A percentile compares a stretch with the other conserved stretches of the same genome.
Conservation (phyloP, 768 basidiomycete species). For the Amanita thiersii region DNA sequence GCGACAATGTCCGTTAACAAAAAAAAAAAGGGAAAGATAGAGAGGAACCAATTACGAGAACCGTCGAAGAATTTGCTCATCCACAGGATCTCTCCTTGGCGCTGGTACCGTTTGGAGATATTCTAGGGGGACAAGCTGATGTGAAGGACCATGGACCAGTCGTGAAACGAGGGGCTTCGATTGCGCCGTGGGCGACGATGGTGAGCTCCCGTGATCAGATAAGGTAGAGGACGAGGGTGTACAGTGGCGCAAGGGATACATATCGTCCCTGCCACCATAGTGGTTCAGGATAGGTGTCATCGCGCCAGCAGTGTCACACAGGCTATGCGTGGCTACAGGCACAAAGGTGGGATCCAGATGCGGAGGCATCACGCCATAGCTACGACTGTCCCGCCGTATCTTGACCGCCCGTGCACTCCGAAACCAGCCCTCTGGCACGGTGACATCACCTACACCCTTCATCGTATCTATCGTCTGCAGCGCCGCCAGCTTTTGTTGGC, state of each 20-base stretch:
- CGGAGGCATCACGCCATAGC: constrained; percentile 24
- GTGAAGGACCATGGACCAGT: constrained; percentile 2
- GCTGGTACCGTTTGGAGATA: constrained; percentile 49
- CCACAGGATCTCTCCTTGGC: constrained; percentile 51
- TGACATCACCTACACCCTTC: constrained; percentile 53
- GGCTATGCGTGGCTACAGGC: constrained; percentile 17
- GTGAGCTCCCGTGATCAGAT: constrained; percentile 27
- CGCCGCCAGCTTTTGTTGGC: constrained; percentile 63
- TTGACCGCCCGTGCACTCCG: constrained; percentile 70
- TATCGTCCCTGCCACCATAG: constrained; percentile 16
- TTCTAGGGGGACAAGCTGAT: constrained; percentile 52
- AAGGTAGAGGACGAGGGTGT: constrained; percentile 13
- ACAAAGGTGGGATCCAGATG: constrained; percentile 19
- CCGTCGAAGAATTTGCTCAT: constrained; percentile 55
- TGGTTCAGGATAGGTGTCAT: constrained; percentile 18
- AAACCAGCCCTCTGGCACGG: constrained; percentile 73
- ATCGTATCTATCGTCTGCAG: constrained; percentile 68
- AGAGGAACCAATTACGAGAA: too few species aligned
- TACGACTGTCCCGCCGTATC: constrained; percentile 42
- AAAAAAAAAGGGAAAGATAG: too few species aligned
- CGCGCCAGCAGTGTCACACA: constrained; percentile 13
- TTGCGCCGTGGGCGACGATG: constrained; percentile 30
- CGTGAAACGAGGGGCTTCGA: constrained; percentile 15
- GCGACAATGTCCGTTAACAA: too few species aligned
- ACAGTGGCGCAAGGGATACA: constrained; percentile 17